Evolutionary conservation across 108 stramenopile species (phyloP), one percentile per base, ranked within the genome.

Genomic region (Nitzschia sp.): DNA sequence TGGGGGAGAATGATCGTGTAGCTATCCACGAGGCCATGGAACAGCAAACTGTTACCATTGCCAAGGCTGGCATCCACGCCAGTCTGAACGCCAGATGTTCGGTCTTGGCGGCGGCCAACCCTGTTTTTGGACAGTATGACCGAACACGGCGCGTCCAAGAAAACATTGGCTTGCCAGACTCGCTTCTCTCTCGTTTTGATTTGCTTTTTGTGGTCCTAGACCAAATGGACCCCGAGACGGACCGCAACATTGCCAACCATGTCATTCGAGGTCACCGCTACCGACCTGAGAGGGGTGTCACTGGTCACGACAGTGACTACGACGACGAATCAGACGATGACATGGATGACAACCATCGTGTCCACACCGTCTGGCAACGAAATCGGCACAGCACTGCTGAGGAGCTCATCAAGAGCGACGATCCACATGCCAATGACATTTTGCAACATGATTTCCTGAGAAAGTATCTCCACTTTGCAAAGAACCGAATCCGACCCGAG

Each of bases 11-110:
- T 39, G 95, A 97, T 80, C 90, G 96, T 20, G 97, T 98, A 12
- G 97, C 97, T 10, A 98, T 99, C 55, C 98, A 98, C 83, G 98
- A 99, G 79, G 99, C 97, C 0, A 99, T 99, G 99, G 99, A 99
- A 84, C 99, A 99, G 70, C 99, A 99, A 73, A 99, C 99, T 25
- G 99, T 99, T 0, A 99, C 99, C 24, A 98, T 99, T 84, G 98
- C 99, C 69, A 99, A 99, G 85, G 97, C 96, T 0, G 95, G 97
- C 2, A 91, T 98, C 54, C 96, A 98, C 70, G 97, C 96, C 8
- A 81, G 86, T 63, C 80, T 98, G 14, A 98, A 97, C 70, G 97
- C 96, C 0, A 61, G 95, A 41, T 99, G 99, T 72, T 92, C 94
- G n/a, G 99, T 99, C 7, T 77, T 98, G 8, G 99, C 99, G 12